A percentile compares a stretch with the other conserved stretches of the same genome.
These are phyloP conservation scores for Talaromyces sp. DNA, from an alignment of 2,329 filamentous ascomycete genomes.

Conservation along the genomic window DNA sequence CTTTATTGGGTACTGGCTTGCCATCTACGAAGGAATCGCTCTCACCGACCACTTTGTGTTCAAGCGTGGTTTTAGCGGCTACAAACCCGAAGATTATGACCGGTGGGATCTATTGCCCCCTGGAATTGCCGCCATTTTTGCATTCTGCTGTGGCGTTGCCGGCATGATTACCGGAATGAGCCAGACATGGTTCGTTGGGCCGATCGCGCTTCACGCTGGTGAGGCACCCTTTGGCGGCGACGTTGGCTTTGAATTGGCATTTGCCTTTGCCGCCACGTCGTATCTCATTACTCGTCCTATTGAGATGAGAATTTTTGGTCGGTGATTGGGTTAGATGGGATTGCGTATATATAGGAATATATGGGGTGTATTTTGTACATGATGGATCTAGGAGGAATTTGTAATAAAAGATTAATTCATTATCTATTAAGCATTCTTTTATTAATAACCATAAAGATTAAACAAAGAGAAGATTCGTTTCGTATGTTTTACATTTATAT, in stretches of 20 bases:
- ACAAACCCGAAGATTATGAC: constrained; percentile 56
- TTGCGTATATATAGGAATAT: neutral
- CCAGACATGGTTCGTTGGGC: constrained; percentile 64
- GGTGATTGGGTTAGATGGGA: constrained; percentile 12
- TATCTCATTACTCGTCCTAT: constrained; percentile 50
- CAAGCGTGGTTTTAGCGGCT: constrained; percentile 57
- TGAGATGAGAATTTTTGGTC: constrained; percentile 42
- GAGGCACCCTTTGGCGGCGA: constrained; percentile 46
- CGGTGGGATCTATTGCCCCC: constrained; percentile 54
- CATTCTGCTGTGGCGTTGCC: constrained; percentile 59
- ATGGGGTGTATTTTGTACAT: neutral
- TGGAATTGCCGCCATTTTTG: constrained; percentile 57
- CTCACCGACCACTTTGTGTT: constrained; percentile 65
- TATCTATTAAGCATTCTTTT: neutral
- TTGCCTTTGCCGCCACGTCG: constrained; percentile 51
- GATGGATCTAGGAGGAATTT: neutral
- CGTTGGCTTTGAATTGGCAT: constrained; percentile 62
- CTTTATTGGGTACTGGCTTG: constrained; percentile 66
- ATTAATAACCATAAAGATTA: neutral
- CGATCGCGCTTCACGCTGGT: constrained; percentile 58
- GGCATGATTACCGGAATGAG: constrained; percentile 67
- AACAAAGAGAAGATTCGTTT: neutral
- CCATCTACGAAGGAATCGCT: constrained; percentile 65
- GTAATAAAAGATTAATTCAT: neutral
- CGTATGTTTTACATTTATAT: neutral